A percentile compares a stretch with the other conserved stretches of the same genome.
phyloP scores from a whole-genome alignment of 805 yeast genomes.

The Sugiyamaella qingdaonensis region DNA sequence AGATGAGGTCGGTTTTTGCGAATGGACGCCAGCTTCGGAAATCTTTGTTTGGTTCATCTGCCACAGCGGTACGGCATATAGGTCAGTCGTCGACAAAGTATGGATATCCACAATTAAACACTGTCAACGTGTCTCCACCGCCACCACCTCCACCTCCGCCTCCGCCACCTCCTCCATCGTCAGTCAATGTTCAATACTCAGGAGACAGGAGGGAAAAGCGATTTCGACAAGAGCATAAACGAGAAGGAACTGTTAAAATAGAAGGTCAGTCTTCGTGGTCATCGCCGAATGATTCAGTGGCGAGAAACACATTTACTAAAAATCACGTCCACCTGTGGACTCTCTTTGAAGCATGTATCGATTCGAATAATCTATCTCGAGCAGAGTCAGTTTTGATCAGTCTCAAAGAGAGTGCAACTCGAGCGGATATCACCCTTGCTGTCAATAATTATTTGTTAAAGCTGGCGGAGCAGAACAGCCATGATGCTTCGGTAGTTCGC shows the following conservation, averaged over 20 bases:
- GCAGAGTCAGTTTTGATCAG: conserved; percentile 67
- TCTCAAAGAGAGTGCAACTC: conserved; percentile 46
- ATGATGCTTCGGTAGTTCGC: conserved; percentile 42
- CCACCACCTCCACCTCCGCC: not conserved
- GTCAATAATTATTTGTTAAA: conserved; percentile 57
- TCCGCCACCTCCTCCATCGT: not conserved
- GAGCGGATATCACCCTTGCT: conserved; percentile 54
- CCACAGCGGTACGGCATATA: not conserved
- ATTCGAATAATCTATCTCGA: conserved; percentile 59
- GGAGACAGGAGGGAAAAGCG: not conserved
- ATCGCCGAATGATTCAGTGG: conserved; percentile 30
- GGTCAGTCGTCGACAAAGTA: not conserved
- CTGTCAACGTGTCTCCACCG: not conserved
- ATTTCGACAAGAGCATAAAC: not conserved
- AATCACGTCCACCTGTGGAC: conserved; percentile 70
- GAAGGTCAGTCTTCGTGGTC: conserved; percentile 27
- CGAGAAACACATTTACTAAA: conserved; percentile 40
- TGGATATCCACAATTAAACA: not conserved
- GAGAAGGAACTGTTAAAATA: conserved; percentile 5
- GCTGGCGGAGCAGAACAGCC: conserved; percentile 40
- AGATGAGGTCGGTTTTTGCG: not conserved
- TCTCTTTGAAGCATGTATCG: conserved; percentile 70
- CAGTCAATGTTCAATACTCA: not conserved
- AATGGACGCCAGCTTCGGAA: not conserved
- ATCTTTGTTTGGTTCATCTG: not conserved